Evolutionary conservation across 129 eudicot species (phyloP).

Genomic region (Sambucus nigra): DNA sequence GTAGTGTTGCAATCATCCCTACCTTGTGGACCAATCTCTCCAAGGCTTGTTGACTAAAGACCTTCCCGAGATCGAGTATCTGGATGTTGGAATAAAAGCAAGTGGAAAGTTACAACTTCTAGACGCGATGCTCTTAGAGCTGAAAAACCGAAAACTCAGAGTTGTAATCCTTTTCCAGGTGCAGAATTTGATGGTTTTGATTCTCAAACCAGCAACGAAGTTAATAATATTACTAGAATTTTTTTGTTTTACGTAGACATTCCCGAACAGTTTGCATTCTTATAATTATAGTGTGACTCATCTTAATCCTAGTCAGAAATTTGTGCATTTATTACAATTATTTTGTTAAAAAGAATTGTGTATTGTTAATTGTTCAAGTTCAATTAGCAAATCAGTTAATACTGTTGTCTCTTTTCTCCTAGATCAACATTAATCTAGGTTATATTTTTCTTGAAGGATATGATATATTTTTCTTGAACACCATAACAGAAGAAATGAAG

Average conservation of each 20-base stretch:
- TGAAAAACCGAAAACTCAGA: constrained; percentile 40
- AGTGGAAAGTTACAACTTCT: constrained; percentile 82
- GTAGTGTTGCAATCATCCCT: constrained; percentile 94
- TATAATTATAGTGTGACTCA: too few species aligned
- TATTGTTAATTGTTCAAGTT: too few species aligned
- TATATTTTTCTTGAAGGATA: too few species aligned
- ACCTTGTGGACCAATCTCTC: constrained; percentile 48
- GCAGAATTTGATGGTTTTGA: not conserved
- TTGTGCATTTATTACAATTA: too few species aligned
- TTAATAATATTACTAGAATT: not conserved
- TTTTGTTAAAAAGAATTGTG: too few species aligned
- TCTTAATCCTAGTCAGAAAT: too few species aligned
- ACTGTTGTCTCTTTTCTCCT: too few species aligned
- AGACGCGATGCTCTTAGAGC: constrained; percentile 53
- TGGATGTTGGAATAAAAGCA: constrained; percentile 76
- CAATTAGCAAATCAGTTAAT: too few species aligned
- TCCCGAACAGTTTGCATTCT: too few species aligned
- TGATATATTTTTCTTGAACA: too few species aligned
- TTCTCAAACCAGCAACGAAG: not conserved
- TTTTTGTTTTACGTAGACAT: not conserved
- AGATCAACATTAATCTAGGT: too few species aligned
- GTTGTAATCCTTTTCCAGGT: constrained; percentile 82
- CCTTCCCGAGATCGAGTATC: constrained; percentile 23
- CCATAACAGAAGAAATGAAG: too few species aligned
- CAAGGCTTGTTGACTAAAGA: constrained; percentile 39